Evolutionary conservation across 2,329 filamentous ascomycete genomes (phyloP).

Genomic region (Ascochyta koolunga): DNA sequence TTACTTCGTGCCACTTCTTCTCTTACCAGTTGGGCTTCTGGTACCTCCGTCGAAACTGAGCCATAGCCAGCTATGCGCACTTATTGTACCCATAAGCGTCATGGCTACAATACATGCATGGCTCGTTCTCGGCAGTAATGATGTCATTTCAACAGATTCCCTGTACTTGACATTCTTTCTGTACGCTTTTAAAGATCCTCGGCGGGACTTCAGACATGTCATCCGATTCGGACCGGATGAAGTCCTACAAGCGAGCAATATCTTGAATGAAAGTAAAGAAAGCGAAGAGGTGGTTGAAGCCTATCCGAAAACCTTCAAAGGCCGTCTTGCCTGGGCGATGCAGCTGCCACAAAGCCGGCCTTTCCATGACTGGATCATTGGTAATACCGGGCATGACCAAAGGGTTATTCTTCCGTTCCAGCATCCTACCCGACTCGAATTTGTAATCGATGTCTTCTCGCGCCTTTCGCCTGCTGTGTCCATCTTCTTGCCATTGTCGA

Average conservation of each 20-base stretch:
- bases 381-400: conserved; percentile 4
- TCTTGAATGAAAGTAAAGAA: background rate
- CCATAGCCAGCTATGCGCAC: conserved; percentile 6
- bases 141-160: conserved; percentile 14
- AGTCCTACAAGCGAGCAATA: background rate
- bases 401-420: background rate
- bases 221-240: background rate
- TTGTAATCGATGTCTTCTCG: background rate
- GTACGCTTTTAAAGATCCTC: conserved; percentile 17
- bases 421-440: background rate
- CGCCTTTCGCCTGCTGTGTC: conserved; percentile 8
- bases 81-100: conserved; percentile 9
- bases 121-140: conserved; percentile 4
- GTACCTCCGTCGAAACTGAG: conserved; percentile 8
- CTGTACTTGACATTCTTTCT: conserved; percentile 15
- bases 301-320: conserved; percentile 3
- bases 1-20: conserved; percentile 9
- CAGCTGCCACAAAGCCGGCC: conserved; percentile 12
- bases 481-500: conserved; percentile 12
- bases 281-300: background rate
- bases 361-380: conserved; percentile 16
- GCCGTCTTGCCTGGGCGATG: conserved; percentile 11
- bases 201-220: conserved; percentile 9
- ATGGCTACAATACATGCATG: conserved; percentile 12
- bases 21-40: conserved; percentile 13